Evolutionary conservation across 2,329 filamentous ascomycete genomes (phyloP), one percentile per base, ranked within the genome.

Genomic region (Dichotomopilus funicola): DNA sequence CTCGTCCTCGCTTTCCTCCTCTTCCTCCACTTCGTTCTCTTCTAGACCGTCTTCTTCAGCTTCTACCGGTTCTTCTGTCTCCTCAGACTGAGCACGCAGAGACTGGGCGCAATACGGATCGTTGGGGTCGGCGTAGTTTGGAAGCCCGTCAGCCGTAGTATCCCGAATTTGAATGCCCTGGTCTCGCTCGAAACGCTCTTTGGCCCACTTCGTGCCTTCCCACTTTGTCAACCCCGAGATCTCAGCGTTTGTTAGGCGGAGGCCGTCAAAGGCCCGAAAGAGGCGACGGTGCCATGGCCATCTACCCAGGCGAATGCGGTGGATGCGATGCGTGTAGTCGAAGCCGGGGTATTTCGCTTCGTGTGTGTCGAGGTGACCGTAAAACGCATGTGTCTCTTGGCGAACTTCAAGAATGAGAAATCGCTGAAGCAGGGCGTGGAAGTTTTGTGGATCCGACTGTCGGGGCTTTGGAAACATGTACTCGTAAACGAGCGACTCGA

Each of bases 191-290:
- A 85, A 92, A 53, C 87, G 81, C 67, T 91, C 86, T 67, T 90
- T 86, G 59, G 88, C 88, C 88, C 88, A 91, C 59, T 85, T 83
- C 8, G 88, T 91, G 55, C 88, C 88, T 73, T 91, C 88, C 88
- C 88, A 92, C 66, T 88, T 86, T 56, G 88, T 91, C 67, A 91
- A 75, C 49, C 77, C 75, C 53, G 82, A 77, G 62, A 92, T 89
- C 68, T 92, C 88, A 63, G 76, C 73, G 55, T 81, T 73, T 6
- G 88, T 92, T 41, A 91, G 75, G 44, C 78, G 78, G 31, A 91
- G 77, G 33, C 71, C 73, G 70, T 91, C 86, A 65, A 92, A 90
- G 34, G 87, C 86, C 42, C 83, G 81, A 70, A 92, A 91, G 10
- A 92, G 79, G 55, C 85, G 81, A 59, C 83, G 79, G 70, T 92